Base-by-base conservation (phyloP, 306 rosid genomes). In the Sindora glabra region DNA sequence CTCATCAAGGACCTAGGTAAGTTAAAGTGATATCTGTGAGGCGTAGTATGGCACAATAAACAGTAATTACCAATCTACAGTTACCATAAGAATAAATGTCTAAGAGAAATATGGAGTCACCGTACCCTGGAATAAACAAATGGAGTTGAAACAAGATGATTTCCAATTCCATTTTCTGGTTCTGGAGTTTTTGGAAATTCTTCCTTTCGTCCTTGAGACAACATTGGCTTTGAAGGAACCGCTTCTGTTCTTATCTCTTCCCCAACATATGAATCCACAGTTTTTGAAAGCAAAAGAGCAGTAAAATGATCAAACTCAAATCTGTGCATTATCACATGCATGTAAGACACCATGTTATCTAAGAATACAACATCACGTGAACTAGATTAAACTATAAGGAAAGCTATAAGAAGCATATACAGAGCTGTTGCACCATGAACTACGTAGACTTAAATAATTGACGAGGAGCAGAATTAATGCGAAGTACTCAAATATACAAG, bases 291-390 rank as follows among this genome's bases (percentile, higher is more conserved):
- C 82, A 92, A 62, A 34, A 92, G 87, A 41, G 82, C 85, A 39
- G 95, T 89, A 83, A 92, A 77, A 55, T 74, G 86, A 70, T 89
- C 94, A 61, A 89, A 83, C 83, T 92, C 99, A 57, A 79, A 79
- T 80, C 99, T 92, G 94, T 66, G 33, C 42, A 51, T 29, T 19
- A 65, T 47, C 73, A 76, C 19, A 11, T 5, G 45, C 16, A 41
- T 17, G 49, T 11, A 17, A 44, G 60, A 26, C 17, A 49, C 29
- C 16, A 69, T 11, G 52, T 5, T 37, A 63, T 44, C 42, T 11
- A 39, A 44, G 44, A 57, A 42, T 37, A 24, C 21, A 24, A 15
- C n/a, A 44, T 53, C 12, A 6, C 41, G 37, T 15, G 26, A 41
- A 40, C 13, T 36, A 16, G 11, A 27, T 11, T 33, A 16, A 10